Base-by-base conservation (phyloP, 768 basidiomycete species). In the Tulasnella sp. region DNA sequence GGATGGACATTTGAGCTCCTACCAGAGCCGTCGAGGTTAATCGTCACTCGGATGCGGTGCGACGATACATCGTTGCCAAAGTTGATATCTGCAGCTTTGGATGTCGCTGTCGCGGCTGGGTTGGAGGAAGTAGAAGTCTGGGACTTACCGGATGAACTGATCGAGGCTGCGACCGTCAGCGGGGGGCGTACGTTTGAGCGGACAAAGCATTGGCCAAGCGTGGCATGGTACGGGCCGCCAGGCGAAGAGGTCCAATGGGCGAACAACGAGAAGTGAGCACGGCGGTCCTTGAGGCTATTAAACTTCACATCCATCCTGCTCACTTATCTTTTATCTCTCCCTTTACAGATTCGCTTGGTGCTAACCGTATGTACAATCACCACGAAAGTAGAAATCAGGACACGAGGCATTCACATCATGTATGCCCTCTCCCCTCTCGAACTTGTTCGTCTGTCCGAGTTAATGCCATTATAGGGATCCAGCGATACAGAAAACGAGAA, bases 141-240 rank as follows among this genome's bases (percentile, higher is more conserved):
- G 75, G 76, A 76, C 61, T 55, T 80, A 25, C 70, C 74, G 1
- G 41, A 60, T 11, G 62, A 74, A 15, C 62, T 80, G 29, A 43
- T 65, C 46, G 52, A 59, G 2, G 56, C 63, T 8, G 60, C 52
- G 29, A 49, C 55, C n/a, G 64, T 61, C 21, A 59, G 71, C 2
- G 71, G 73, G 4, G 75, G 72, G 0, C 63, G 48, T 42, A 73
- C 68, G 0, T 52, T 65, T 44, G 64, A 69, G 44, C 69, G 78
- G 43, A 63, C 66, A 3, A 73, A 73, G 31, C 72, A 76, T 63
- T 61, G 80, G 7, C 69, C 76, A 3, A 65, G 73, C 2, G 70
- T 79, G 59, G 77, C 74, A 52, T 80, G 78, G 76, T 81, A 81
- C 66, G 76, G 76, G 34, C 74, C 73, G 58, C 29, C 63, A 1